These are phyloP conservation scores for Pyricularia pennisetigena DNA, from an alignment of 2,329 filamentous ascomycete species.

Conservation along the genomic window DNA sequence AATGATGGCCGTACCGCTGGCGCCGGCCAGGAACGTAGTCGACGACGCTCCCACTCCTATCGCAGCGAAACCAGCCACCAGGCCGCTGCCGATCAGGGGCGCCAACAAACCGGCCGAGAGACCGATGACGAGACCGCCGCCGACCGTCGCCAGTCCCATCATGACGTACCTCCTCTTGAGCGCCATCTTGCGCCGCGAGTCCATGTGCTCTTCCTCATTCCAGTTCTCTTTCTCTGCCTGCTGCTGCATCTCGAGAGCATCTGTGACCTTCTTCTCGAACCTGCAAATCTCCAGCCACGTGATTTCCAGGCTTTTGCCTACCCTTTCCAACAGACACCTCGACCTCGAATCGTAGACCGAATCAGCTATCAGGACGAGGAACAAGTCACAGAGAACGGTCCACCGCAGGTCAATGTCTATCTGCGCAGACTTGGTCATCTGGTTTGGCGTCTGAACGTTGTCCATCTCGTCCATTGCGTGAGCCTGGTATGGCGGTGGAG, in stretches of 20 bases:
- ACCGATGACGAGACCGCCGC: conserved; percentile 89
- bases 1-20: conserved; percentile 88
- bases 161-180: conserved; percentile 79
- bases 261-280: conserved; percentile 94
- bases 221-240: conserved; percentile 90
- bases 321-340: conserved; percentile 70
- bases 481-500: conserved; percentile 51
- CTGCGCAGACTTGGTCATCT: conserved; percentile 70
- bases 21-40: conserved; percentile 83
- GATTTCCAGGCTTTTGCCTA: conserved; percentile 71
- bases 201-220: conserved; percentile 95
- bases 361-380: conserved; percentile 92
- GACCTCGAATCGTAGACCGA: conserved; percentile 88
- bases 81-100: conserved; percentile 85
- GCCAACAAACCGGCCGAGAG: conserved; percentile 86
- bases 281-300: conserved; percentile 89
- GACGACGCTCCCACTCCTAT: conserved; percentile 91
- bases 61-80: conserved; percentile 90
- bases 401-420: conserved; percentile 94
- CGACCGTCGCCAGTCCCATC: conserved; percentile 95
- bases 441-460: conserved; percentile 71
- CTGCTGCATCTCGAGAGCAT: conserved; percentile 96
- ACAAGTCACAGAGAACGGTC: conserved; percentile 94
- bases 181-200: conserved; percentile 69
- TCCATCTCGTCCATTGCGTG: conserved; percentile 62